phyloP scores from a whole-genome alignment of 1,139 yeast species.

The Zygoascus meyerae region DNA sequence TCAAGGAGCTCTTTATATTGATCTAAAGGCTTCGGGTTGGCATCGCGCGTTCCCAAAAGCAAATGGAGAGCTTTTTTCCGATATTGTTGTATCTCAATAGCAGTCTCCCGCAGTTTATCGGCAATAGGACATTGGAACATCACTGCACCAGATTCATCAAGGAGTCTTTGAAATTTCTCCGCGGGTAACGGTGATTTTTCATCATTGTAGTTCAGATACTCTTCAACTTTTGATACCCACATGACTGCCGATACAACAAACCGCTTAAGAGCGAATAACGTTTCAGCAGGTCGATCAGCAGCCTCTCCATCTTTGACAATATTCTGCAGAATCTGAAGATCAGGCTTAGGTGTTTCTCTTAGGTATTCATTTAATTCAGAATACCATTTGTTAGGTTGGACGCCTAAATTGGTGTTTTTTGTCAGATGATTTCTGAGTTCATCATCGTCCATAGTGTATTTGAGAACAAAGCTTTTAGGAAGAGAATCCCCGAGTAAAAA shows the following conservation, averaged over 20 bases:
- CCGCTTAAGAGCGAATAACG: conserved; percentile 35
- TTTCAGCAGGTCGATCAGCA: conserved; percentile 35
- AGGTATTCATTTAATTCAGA: conserved; percentile 41
- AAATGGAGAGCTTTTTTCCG: conserved; percentile 44
- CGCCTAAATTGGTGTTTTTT: conserved; percentile 10
- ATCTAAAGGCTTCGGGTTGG: conserved; percentile 21
- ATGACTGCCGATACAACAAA: conserved; percentile 43
- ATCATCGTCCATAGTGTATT: conserved; percentile 12
- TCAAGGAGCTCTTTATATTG: conserved; percentile 33
- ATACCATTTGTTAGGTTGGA: conserved; percentile 48
- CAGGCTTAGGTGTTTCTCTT: conserved; percentile 41
- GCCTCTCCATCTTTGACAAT: conserved; percentile 54
- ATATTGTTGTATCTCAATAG: conserved; percentile 49
- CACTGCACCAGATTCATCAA: conserved; percentile 45
- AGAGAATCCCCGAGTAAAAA: conserved; percentile 25
- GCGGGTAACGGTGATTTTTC: conserved; percentile 26
- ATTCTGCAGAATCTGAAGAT: conserved; percentile 43
- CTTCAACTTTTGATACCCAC: conserved; percentile 56
- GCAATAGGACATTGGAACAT: conserved; percentile 54
- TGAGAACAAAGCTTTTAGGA: too few relatives aligned
- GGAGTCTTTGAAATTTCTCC: conserved; percentile 34
- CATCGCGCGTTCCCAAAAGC: conserved; percentile 7
- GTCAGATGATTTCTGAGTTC: conserved; percentile 11
- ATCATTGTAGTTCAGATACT: conserved; percentile 35
- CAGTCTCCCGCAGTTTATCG: conserved; percentile 52